Conservation (phyloP, 495 filamentous ascomycete genomes). For the Daldinia childiae region DNA sequence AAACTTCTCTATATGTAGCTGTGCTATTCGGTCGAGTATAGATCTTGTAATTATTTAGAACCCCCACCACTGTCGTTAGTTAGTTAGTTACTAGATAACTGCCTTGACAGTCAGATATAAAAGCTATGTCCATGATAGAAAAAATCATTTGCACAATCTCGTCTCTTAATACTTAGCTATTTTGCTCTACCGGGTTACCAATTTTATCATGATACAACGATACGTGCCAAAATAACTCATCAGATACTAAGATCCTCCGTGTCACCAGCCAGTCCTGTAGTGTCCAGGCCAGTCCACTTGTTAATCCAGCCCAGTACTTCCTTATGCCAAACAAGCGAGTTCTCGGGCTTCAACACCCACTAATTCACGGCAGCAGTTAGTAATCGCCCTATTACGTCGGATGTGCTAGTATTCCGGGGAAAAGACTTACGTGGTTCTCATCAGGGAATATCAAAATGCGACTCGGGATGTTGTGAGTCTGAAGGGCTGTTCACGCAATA, state of each 20-base stretch:
- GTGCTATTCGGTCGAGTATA: background rate
- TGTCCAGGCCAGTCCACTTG: conserved; percentile 71
- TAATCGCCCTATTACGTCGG: background rate
- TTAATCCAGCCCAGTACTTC: conserved; percentile 92
- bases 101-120: too few species aligned
- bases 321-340: conserved; percentile 89
- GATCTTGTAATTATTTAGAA: background rate
- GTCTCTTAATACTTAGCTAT: background rate
- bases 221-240: conserved; percentile 1
- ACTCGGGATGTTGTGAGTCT: conserved; percentile 75
- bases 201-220: background rate
- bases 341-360: conserved; percentile 94
- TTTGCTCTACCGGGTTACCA: background rate
- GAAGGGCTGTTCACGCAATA: conserved; percentile 62
- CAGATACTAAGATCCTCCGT: conserved; percentile 23
- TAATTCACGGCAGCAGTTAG: conserved; percentile 51
- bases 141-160: background rate
- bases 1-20: background rate
- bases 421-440: conserved; percentile 66
- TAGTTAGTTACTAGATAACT: too few species aligned
- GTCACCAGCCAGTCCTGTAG: conserved; percentile 28
- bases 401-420: background rate
- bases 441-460: conserved; percentile 86
- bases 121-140: background rate
- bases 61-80: too few species aligned